These are phyloP conservation scores for Limonium bicolor DNA, from an alignment of 148 eudicot genomes.

Conservation along the genomic window DNA sequence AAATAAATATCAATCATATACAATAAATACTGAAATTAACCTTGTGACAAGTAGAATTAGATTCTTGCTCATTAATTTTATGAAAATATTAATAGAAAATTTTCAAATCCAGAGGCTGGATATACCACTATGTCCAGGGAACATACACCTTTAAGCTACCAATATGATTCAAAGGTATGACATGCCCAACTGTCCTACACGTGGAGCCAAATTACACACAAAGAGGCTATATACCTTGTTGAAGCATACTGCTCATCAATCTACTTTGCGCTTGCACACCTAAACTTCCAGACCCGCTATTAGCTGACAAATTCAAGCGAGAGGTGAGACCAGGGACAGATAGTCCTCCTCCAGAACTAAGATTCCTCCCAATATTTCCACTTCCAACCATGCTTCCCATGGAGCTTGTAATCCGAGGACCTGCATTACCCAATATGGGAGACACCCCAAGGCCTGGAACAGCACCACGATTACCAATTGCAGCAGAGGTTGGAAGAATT, in stretches of 20 bases:
- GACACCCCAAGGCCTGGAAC: conserved; percentile 84
- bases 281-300: conserved; percentile 76
- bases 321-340: conserved; percentile 83
- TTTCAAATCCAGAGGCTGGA: too few relatives aligned
- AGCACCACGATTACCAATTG: conserved; percentile 65
- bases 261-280: conserved; percentile 78
- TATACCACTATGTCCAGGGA: too few relatives aligned
- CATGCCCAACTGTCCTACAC: too few relatives aligned
- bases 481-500: conserved; percentile 76
- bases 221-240: conserved; percentile 53
- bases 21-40: too few relatives aligned
- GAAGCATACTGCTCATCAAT: conserved; percentile 71
- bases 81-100: too few relatives aligned
- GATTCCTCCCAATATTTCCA: conserved; percentile 68
- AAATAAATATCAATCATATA: too few relatives aligned
- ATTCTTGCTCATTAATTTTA: too few relatives aligned
- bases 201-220: neutral
- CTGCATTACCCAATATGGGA: conserved; percentile 73
- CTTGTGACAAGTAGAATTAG: too few relatives aligned
- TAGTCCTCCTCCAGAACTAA: conserved; percentile 83
- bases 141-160: too few relatives aligned
- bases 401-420: conserved; percentile 69
- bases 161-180: too few relatives aligned
- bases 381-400: conserved; percentile 75
- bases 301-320: conserved; percentile 59